Conservation (phyloP, 2,329 filamentous ascomycete genomes). For the Hypoxylon rubiginosum region DNA sequence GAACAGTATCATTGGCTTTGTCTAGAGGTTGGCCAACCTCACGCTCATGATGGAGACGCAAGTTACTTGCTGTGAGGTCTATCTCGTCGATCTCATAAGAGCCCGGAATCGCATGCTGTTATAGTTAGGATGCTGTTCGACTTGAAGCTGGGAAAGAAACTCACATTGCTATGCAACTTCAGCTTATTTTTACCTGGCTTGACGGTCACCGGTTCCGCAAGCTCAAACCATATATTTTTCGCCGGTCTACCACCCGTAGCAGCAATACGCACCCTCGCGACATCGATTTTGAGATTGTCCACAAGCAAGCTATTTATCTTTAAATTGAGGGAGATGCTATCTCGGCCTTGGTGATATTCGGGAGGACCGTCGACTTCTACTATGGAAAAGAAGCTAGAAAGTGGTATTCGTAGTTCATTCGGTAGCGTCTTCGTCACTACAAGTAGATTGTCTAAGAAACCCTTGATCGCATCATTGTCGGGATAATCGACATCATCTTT, state of each 20-base stretch:
- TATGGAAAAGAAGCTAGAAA: slow-evolving; percentile 80
- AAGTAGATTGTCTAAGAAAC: slow-evolving; percentile 63
- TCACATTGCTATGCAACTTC: slow-evolving; percentile 60
- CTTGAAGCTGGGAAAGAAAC: slow-evolving; percentile 36
- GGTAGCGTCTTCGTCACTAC: slow-evolving; percentile 59
- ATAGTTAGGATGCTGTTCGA: slow-evolving; percentile 51
- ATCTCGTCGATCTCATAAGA: slow-evolving; percentile 82
- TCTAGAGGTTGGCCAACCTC: slow-evolving; percentile 63
- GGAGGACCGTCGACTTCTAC: slow-evolving; percentile 77
- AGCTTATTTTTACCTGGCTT: slow-evolving; percentile 67
- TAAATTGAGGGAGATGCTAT: slow-evolving; percentile 80
- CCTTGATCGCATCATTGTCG: slow-evolving; percentile 58
- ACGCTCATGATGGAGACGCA: slow-evolving; percentile 75
- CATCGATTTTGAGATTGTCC: slow-evolving; percentile 76
- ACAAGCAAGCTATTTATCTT: slow-evolving; percentile 78
- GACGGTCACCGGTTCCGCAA: slow-evolving; percentile 60
- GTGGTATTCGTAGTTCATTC: slow-evolving; percentile 74
- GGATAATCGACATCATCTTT: slow-evolving; percentile 51
- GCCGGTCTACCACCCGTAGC: slow-evolving; percentile 66
- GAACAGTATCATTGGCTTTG: slow-evolving; percentile 66
- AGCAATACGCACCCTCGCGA: slow-evolving; percentile 73
- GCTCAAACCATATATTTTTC: slow-evolving; percentile 77
- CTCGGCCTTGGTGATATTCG: slow-evolving; percentile 76
- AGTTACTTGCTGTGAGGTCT: slow-evolving; percentile 72
- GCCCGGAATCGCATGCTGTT: slow-evolving; percentile 75